These are phyloP conservation scores for Penicillium malachiteum DNA, from an alignment of 495 filamentous ascomycete species.

Conservation along the genomic window DNA sequence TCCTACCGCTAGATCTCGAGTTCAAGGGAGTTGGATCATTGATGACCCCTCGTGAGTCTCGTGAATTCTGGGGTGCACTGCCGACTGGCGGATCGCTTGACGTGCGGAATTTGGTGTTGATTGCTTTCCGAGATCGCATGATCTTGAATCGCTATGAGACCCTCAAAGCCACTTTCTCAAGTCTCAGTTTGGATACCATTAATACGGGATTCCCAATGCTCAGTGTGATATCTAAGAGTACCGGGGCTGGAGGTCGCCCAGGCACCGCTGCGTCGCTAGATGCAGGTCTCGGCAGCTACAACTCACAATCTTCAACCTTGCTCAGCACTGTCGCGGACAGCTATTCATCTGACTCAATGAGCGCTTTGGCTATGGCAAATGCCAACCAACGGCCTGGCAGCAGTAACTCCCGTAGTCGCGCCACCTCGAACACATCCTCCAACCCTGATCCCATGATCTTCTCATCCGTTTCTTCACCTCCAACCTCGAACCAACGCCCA, in stretches of 20 bases:
- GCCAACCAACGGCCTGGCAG: conserved; percentile 43
- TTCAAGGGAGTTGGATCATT: conserved; percentile 81
- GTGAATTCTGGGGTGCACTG: conserved; percentile 82
- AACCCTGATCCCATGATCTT: conserved; percentile 50
- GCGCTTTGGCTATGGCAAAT: conserved; percentile 32
- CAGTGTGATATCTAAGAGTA: conserved; percentile 48
- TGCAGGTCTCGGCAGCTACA: conserved; percentile 67
- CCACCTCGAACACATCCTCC: conserved; percentile 82
- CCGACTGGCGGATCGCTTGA: conserved; percentile 61
- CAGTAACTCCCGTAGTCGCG: conserved; percentile 59
- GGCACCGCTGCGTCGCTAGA: conserved; percentile 71
- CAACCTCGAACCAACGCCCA: conserved; percentile 33
- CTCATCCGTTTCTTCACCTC: conserved; percentile 53
- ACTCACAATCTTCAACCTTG: conserved; percentile 69
- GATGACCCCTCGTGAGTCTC: conserved; percentile 71
- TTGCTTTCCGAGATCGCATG: conserved; percentile 85
- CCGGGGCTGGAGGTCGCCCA: conserved; percentile 52
- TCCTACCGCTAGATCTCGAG: conserved; percentile 90
- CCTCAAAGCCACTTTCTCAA: conserved; percentile 86
- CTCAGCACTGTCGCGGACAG: conserved; percentile 56
- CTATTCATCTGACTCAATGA: conserved; percentile 47
- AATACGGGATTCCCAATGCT: conserved; percentile 55
- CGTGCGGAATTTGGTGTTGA: conserved; percentile 81
- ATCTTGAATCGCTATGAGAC: conserved; percentile 82
- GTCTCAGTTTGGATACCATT: conserved; percentile 80